Conservation (phyloP, 805 yeast species). For the Sporopachydermia lactativora region DNA sequence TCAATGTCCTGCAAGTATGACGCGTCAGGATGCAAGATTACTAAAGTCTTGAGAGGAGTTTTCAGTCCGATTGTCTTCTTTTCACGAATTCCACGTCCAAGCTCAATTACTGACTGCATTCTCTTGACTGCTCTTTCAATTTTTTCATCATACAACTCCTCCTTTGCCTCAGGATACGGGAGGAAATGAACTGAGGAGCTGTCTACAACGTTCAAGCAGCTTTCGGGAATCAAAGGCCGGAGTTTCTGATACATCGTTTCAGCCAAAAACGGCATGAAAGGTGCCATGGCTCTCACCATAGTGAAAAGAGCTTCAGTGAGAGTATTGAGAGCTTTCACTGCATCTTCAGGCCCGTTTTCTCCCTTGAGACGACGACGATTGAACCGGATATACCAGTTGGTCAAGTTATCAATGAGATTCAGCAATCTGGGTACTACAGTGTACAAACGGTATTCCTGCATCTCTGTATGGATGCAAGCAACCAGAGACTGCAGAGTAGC, state of each 20-base stretch:
- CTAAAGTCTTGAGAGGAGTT: constrained; percentile 83
- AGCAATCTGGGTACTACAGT: constrained; percentile 92
- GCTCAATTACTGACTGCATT: constrained; percentile 94
- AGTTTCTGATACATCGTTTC: constrained; percentile 78
- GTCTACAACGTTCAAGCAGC: constrained; percentile 30
- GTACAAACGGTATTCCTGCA: constrained; percentile 80
- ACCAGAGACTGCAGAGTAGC: constrained; percentile 93
- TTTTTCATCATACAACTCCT: constrained; percentile 64
- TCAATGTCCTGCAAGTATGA: constrained; percentile 66
- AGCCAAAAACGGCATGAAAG: constrained; percentile 93
- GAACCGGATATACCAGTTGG: constrained; percentile 98
- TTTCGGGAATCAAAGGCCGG: constrained; percentile 43
- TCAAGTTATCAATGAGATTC: constrained; percentile 80
- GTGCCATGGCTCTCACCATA: constrained; percentile 93
- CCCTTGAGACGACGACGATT: constrained; percentile 98
- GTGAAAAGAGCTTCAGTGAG: constrained; percentile 82
- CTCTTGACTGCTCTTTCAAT: constrained; percentile 83
- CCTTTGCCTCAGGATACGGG: constrained; percentile 73
- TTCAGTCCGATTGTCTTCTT: constrained; percentile 87
- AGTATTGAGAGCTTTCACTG: constrained; percentile 78
- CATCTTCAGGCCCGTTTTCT: constrained; percentile 73
- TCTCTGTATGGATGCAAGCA: constrained; percentile 75
- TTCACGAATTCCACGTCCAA: constrained; percentile 94
- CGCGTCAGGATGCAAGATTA: constrained; percentile 70
- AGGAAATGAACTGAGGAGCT: constrained; percentile 87